These are phyloP conservation scores for Trichoderma lentiforme DNA, from an alignment of 2,329 filamentous ascomycete species.

Conservation along the genomic window DNA sequence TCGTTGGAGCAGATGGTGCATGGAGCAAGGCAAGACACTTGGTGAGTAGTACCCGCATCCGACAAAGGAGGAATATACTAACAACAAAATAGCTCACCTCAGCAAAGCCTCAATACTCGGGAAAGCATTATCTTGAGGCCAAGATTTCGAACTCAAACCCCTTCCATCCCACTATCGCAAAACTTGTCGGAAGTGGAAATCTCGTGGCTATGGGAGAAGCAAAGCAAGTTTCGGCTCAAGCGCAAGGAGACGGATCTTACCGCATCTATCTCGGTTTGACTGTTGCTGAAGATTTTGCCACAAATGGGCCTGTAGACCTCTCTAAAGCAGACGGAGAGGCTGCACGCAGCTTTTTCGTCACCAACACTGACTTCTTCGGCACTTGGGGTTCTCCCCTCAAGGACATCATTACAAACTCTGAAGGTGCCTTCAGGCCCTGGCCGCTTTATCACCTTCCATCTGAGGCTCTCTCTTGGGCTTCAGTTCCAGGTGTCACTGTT, in stretches of 20 bases:
- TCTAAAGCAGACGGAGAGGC: neutral
- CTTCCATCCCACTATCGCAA: neutral
- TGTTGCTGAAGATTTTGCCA: neutral
- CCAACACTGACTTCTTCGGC: neutral
- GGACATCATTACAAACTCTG: neutral
- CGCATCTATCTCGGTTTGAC: neutral
- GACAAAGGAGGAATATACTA: neutral
- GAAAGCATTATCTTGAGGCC: neutral
- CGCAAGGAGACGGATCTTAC: neutral
- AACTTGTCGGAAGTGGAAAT: neutral
- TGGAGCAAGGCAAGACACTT: constrained; percentile 35
- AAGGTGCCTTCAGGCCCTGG: neutral
- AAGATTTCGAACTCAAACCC: constrained; percentile 4
- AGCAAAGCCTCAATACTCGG: constrained; percentile 9
- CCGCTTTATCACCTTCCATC: constrained; percentile 5
- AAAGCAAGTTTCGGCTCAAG: neutral
- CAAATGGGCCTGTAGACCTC: neutral
- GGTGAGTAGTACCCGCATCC: neutral
- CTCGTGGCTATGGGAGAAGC: neutral
- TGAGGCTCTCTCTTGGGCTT: neutral
- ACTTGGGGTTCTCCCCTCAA: neutral
- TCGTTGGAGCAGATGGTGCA: constrained; percentile 37
- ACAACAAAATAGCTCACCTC: constrained; percentile 23
- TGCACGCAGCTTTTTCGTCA: neutral
- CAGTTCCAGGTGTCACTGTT: neutral